These are phyloP conservation scores for Clarireedia hainanense DNA, from an alignment of 2,329 filamentous ascomycete genomes.

Conservation along the genomic window DNA sequence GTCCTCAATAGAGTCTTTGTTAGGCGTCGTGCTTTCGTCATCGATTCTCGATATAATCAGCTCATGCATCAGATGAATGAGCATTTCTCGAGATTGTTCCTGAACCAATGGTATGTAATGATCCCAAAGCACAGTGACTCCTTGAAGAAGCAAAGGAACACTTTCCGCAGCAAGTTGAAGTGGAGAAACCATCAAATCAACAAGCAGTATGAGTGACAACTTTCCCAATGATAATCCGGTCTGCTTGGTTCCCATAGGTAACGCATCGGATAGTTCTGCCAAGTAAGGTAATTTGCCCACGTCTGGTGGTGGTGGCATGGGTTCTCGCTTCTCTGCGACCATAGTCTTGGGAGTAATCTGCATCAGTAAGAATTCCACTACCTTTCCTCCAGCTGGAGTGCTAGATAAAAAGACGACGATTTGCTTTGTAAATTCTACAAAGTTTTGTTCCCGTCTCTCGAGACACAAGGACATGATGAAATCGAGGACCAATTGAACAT, in stretches of 20 bases:
- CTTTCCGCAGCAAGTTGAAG: constrained; percentile 72
- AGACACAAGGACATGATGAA: constrained; percentile 94
- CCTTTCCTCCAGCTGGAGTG: constrained; percentile 75
- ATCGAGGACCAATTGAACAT: constrained; percentile 88
- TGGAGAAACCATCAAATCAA: constrained; percentile 92
- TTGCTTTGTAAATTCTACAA: constrained; percentile 96
- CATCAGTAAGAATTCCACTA: constrained; percentile 86
- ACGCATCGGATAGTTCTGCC: constrained; percentile 69
- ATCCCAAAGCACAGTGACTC: constrained; percentile 92
- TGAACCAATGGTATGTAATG: constrained; percentile 93
- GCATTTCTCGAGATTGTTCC: constrained; percentile 94
- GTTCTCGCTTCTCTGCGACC: constrained; percentile 78
- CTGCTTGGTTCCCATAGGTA: constrained; percentile 86
- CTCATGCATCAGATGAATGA: constrained; percentile 95
- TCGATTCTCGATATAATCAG: constrained; percentile 77
- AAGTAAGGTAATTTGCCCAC: constrained; percentile 74
- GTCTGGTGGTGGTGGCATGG: constrained; percentile 63
- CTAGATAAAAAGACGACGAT: constrained; percentile 94
- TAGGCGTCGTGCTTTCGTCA: constrained; percentile 51
- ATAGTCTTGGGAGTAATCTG: constrained; percentile 95
- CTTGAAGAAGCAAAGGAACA: constrained; percentile 79
- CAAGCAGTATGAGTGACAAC: constrained; percentile 83
- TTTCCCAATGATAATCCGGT: constrained; percentile 89
- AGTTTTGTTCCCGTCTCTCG: constrained; percentile 92
- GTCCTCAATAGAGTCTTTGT: constrained; percentile 72